Base-by-base conservation (phyloP, 257 asterid species). In the Ilex asprella region DNA sequence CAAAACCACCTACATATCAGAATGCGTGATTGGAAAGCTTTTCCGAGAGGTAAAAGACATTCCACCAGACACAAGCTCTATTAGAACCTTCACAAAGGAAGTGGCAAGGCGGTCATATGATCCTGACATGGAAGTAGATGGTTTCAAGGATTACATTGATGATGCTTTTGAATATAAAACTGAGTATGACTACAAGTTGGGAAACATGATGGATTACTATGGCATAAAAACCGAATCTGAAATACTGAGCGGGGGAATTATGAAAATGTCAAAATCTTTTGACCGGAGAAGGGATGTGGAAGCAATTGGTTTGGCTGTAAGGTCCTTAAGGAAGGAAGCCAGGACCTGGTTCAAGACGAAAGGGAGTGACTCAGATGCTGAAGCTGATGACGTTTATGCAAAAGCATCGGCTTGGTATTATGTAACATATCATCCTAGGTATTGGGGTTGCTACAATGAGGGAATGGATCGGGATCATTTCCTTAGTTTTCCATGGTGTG, bases 351-450 rank as follows among this genome's bases (percentile, higher is more conserved):
- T 88, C 69, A 62, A 50, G 43, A 82, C 71, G 80, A 77, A 31
- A 65, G 86, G 72, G 13, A 64, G 74, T 16, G 90, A 49, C 54
- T 15, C 16, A 15, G 16, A 49, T 49, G 13, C 54, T 15, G 2
- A 78, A 31, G 15, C 12, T 0, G 78, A 83, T 10, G 86, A 88
- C 54, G 6, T 3, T 15, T 62, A 78, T 31, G 88, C 91, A 2
- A 86, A 82, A 75, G 98, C 95, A 1, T 86, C 95, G 3, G 95
- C 96, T 21, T 88, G 98, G 96, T 91, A 91, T 70, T 85, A 86
- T 16, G 98, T 91, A 58, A 71, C 94, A 0, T 91, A 91, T 70
- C 94, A 91, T 72, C 84, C 67, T 9, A 74, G 59, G 21, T 86
- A 49, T 50, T 91, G 89, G 87, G 96, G 89, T 47, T 21, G 35